Evolutionary conservation across 139 green algal genomes (phyloP).

Genomic region (Tetradesmus lagerheimii): DNA sequence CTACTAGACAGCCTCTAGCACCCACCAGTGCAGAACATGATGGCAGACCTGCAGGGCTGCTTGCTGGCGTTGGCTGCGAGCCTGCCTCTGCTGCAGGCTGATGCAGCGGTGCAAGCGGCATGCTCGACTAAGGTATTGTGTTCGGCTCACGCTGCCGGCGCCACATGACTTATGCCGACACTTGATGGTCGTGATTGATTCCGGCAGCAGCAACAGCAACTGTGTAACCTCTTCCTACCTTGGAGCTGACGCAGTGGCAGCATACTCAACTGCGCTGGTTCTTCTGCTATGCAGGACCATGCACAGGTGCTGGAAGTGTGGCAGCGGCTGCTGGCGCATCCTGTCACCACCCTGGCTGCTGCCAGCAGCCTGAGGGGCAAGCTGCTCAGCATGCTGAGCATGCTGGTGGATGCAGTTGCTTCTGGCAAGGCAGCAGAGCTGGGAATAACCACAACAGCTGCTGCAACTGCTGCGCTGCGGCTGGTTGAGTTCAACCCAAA

Average conservation of each 20-base stretch:
- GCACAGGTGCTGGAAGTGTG: slow-evolving; percentile 37
- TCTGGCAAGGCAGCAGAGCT: neutral
- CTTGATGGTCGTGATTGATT: neutral
- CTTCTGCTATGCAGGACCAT: slow-evolving; percentile 3
- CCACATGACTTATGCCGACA: neutral
- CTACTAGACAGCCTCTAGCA: neutral
- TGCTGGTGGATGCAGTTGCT: slow-evolving; percentile 39
- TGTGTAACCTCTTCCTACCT: neutral
- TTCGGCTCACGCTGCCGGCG: too few relatives aligned
- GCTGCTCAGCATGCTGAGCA: slow-evolving; percentile 51
- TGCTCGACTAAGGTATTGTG: neutral
- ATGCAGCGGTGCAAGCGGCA: neutral
- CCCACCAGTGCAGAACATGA: neutral
- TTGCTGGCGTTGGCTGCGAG: neutral
- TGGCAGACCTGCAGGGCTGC: neutral
- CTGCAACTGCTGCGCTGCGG: slow-evolving; percentile 35
- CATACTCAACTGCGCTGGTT: neutral
- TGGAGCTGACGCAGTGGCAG: neutral
- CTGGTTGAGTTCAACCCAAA: slow-evolving; percentile 50
- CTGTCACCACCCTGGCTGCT: slow-evolving; percentile 44
- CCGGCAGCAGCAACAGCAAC: slow-evolving; percentile 2
- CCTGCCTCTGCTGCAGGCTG: neutral
- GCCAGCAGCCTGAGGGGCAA: slow-evolving; percentile 40
- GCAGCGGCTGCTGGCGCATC: slow-evolving; percentile 49
- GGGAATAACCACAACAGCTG: too few relatives aligned